Base-by-base conservation (phyloP, 2,329 filamentous ascomycete species). In the Amylocarpus encephaloides region DNA sequence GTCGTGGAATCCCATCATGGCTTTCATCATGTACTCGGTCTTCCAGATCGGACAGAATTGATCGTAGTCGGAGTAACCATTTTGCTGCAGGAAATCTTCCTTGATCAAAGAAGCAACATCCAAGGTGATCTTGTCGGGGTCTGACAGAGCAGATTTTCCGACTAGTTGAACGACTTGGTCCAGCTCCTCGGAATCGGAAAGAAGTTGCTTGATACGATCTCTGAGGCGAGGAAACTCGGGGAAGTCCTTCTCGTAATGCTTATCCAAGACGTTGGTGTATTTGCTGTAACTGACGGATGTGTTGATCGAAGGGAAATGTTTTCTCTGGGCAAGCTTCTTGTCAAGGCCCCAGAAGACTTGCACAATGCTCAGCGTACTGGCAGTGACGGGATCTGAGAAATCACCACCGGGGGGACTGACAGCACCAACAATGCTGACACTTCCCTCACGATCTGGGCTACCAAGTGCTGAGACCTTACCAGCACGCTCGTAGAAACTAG, bases 11-110 rank as follows among this genome's bases (percentile, higher is more conserved):
- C 85, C 88, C 77, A 98, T 88, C 83, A 98, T 97, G 58, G 89
- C 86, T 80, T 95, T 96, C 93, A 98, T 98, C 93, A 98, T 97
- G 85, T 93, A 98, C 70, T 95, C 87, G 0, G 93, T 98, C 85
- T 98, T 98, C 93, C 93, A 98, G 66, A 98, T 80, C 44, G 93
- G 93, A 68, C 93, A 98, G 82, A 95, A 98, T 74, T 97, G 91
- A 68, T 98, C 93, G 69, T 98, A 97, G 71, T 97, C 89, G 60
- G 87, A 93, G 81, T 98, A 98, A 57, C 93, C 93, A 74, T 98
- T 98, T 71, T 98, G 93, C 73, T 98, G 93, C 67, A 98, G 70
- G 75, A 98, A 98, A 69, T 98, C 93, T 67, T 98, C 93, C 81
- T 98, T 98, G 71, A 98, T 75, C 61, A 98, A 75, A 15, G 82